Base-by-base conservation (phyloP, 805 yeast genomes). In the Starmerella vaccinii region DNA sequence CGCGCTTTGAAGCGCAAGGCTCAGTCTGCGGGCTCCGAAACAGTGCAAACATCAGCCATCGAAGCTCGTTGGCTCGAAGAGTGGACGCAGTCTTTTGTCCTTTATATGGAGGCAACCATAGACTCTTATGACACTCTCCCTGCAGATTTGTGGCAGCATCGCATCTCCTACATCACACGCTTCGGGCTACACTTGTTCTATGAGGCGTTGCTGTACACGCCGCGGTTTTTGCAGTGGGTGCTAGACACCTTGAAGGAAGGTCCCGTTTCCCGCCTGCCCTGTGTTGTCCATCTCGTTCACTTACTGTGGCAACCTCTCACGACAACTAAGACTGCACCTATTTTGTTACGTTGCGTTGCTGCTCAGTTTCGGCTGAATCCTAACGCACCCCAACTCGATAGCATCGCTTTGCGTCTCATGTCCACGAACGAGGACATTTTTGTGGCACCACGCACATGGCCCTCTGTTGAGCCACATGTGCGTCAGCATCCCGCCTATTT, bases 21-120 rank as follows among this genome's bases (percentile, higher is more conserved):
- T 7, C 51, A 38, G 0, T 30, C 49, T 10, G 26, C 41, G 21
- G 51, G 34, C 13, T 18, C 27, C 52, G 57, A 40, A 32, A 27
- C 24, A 13, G 26, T 27, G 19, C 49, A 45, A 2, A n/a, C 33
- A 16, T 18, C 8, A 8, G n/a, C 37, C 1, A 49, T 58, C n/a
- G 83, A 80, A 52, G 64, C 68, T 22, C 76, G 74, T 44, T 82
- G 96, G 87, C 70, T 82, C 18, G 77, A 77, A 51, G 95, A 87
- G 62, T 90, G 97, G 97, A 84, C 97, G 0, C 84, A 80, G 38
- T 94, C 84, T 57, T 80, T 89, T 15, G 72, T 80, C 2, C 80
- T 76, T 49, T 83, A 72, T 57, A 58, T 81, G 12, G 78, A 75
- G 54, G 72, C 72, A 55, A 69, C 75, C 23, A 69, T 80, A 22